Percentiles rank a stretch among this genome's conserved stretches.
These are phyloP conservation scores for Styphnolobium japonicum DNA, from an alignment of 306 rosid genomes.

Conservation along the genomic window DNA sequence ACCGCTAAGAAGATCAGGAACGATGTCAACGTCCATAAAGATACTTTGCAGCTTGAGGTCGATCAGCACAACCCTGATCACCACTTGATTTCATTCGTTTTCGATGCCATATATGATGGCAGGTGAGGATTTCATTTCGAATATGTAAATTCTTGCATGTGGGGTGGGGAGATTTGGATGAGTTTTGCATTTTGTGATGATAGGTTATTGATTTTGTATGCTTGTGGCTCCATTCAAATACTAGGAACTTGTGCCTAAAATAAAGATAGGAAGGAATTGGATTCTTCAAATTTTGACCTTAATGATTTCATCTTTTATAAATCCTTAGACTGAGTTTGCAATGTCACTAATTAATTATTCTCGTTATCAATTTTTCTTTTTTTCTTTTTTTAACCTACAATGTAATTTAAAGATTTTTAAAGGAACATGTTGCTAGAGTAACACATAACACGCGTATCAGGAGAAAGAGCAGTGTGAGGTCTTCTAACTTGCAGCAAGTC, in stretches of 20 bases:
- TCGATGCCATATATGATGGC: conserved; percentile 77
- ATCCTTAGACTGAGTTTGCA: not conserved
- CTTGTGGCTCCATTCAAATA: not conserved
- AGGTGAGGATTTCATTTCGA: conserved; percentile 53
- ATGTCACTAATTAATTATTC: not conserved
- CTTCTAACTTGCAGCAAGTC: too few relatives aligned
- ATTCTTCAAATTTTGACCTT: not conserved
- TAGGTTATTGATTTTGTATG: not conserved
- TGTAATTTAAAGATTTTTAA: not conserved
- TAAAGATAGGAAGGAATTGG: too few relatives aligned
- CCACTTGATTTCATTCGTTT: conserved; percentile 72
- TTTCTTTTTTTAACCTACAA: not conserved
- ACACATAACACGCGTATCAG: too few relatives aligned
- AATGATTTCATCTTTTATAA: not conserved
- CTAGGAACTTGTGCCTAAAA: not conserved
- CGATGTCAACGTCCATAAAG: conserved; percentile 80
- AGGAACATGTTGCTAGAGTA: not conserved
- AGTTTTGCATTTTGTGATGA: not conserved
- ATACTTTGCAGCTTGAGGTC: conserved; percentile 52
- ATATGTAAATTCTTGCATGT: too few relatives aligned
- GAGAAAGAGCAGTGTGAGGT: too few relatives aligned
- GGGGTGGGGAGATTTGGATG: not conserved
- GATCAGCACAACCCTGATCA: conserved; percentile 76
- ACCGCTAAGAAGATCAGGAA: conserved; percentile 79
- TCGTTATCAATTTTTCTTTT: not conserved